Evolutionary conservation across 23 red algal genomes (phyloP), one percentile per base, ranked within the genome.

Genomic region (Rhodosorus marinus): DNA sequence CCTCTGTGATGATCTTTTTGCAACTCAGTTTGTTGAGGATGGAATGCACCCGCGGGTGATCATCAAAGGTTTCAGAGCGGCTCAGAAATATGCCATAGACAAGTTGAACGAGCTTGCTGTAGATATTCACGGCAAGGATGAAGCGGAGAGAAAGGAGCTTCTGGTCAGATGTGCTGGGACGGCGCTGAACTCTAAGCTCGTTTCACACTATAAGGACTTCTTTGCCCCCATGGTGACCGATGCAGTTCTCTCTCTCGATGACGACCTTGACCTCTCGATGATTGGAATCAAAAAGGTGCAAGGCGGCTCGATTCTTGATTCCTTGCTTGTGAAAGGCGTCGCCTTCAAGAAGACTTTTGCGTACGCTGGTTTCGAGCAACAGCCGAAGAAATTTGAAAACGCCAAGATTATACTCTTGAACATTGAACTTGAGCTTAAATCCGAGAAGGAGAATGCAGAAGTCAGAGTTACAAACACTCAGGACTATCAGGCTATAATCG

Each of bases 351-450:
- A 95, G 66, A 95, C 88, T 9, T 95, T 95, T 59, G 74, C 67
- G n/a, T 95, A 95, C 64, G 88, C 88, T 5, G 88, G 88, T 6
- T 95, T 95, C 50, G 88, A 95, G 64, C 88, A 95, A 51, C 88
- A 95, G 62, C 88, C 88, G 14, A 95, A 95, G 78, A 80, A 72
- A 33, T 83, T 95, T 79, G 11, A 30, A 43, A 63, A 83, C 26
- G 72, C 88, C 0, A 95, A 84, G 29, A 68, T 95, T 43, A 70
- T 95, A 45, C 73, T 72, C 33, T 66, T 95, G 11, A 95, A 95
- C 52, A 57, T 95, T 21, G 88, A 95, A 43, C 56, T 95, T 3
- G 88, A 95, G 55, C 70, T 95, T 6, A 95, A 95, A 55, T 64
- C 88, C 28, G 88, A 95, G 64, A 95, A 83, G 76, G 88, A 95